phyloP scores from a whole-genome alignment of 306 rosid species.

The Bauhinia variegata region DNA sequence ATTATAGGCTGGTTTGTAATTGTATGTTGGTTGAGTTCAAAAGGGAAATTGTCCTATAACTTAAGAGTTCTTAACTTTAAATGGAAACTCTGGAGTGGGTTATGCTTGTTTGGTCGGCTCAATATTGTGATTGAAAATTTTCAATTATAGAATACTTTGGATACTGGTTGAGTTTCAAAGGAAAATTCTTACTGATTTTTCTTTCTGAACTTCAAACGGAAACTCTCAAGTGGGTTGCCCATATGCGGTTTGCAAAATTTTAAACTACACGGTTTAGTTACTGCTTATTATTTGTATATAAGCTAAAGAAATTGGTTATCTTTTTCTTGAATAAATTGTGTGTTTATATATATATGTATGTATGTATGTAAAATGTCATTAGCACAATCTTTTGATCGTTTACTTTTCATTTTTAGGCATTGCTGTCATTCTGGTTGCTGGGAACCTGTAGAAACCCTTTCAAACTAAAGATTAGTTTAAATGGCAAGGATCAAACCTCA shows the following conservation, averaged over 20 bases:
- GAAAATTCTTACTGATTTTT: too few species aligned
- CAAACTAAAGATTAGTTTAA: constrained; percentile 34
- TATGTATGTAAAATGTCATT: too few species aligned
- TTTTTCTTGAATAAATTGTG: constrained; percentile 24
- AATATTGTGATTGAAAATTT: background rate
- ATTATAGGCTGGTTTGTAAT: too few species aligned
- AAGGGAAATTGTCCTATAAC: too few species aligned
- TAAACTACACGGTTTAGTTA: constrained; percentile 18
- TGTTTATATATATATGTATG: too few species aligned
- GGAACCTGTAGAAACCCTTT: constrained; percentile 6
- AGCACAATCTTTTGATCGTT: constrained; percentile 16
- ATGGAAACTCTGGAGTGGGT: too few species aligned
- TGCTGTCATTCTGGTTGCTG: constrained; percentile 29
- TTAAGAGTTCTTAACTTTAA: too few species aligned
- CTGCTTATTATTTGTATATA: constrained; percentile 9
- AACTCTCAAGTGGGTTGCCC: too few species aligned
- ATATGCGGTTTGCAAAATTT: background rate
- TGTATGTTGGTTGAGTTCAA: too few species aligned
- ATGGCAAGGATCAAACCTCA: constrained; percentile 83
- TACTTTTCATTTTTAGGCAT: constrained; percentile 1
- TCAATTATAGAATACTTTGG: background rate
- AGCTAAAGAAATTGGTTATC: constrained; percentile 14
- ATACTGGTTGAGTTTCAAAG: too few species aligned
- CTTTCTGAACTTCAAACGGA: too few species aligned
- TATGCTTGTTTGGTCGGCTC: background rate